A percentile compares a stretch with the other conserved stretches of the same genome.
Conservation (phyloP, 208 protist genomes). For the Phytomonas sp. region DNA sequence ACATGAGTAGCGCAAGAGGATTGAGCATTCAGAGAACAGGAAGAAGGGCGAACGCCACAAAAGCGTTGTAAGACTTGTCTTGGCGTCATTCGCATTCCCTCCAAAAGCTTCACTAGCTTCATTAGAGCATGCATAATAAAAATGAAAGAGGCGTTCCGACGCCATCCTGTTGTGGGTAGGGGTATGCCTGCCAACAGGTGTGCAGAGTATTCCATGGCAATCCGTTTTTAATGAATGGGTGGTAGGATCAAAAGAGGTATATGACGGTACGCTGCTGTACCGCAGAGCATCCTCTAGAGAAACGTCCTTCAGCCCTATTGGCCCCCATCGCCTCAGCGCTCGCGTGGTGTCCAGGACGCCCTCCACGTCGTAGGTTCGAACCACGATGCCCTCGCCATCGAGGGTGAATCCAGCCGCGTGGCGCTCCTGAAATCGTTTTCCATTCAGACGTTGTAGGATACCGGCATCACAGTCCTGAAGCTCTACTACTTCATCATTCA, state of each 20-base stretch:
- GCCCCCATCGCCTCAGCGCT: neutral
- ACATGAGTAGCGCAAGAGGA: neutral
- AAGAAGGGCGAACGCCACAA: slow-evolving; percentile 11
- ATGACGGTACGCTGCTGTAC: neutral
- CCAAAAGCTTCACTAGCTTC: neutral
- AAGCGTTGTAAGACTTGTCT: neutral
- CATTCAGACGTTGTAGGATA: slow-evolving; percentile 20
- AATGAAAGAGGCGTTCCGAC: neutral
- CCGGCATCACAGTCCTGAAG: slow-evolving; percentile 28
- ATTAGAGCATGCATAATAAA: neutral
- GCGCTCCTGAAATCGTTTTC: slow-evolving; percentile 27
- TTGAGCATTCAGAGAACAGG: slow-evolving; percentile 7
- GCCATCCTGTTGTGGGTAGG: neutral
- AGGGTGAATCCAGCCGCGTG: slow-evolving; percentile 67
- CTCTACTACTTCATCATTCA: slow-evolving; percentile 39
- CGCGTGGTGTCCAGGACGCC: slow-evolving; percentile 29
- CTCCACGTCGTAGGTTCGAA: slow-evolving; percentile 39
- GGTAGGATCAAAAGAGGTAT: neutral
- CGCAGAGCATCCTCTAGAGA: slow-evolving; percentile 1
- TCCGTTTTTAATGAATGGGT: neutral
- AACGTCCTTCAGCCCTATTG: neutral
- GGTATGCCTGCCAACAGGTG: neutral
- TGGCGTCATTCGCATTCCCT: neutral
- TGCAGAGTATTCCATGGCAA: neutral
- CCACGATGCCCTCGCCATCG: slow-evolving; percentile 40